Percentiles rank a stretch among this genome's conserved stretches.
These are phyloP conservation scores for Colletotrichum gigasporum DNA, from an alignment of 2,329 filamentous ascomycete species.

Conservation along the genomic window DNA sequence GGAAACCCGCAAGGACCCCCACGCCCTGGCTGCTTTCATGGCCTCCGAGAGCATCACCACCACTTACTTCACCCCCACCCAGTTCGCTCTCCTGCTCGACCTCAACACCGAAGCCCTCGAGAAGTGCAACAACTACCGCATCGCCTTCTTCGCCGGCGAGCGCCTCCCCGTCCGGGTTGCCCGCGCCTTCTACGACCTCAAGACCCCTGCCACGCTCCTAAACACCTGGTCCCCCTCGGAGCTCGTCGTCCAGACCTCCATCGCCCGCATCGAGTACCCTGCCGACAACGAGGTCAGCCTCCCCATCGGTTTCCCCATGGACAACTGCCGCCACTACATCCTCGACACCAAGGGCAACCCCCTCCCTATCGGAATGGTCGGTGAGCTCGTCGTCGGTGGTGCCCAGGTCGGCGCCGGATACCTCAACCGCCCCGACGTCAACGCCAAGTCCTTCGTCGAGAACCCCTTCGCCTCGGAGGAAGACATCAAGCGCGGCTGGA, in stretches of 20 bases:
- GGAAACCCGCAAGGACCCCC: conserved; percentile 37
- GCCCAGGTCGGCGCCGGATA: too few species aligned
- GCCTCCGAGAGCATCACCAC: conserved; percentile 32
- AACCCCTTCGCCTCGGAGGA: conserved; percentile 37
- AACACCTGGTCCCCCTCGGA: too few species aligned
- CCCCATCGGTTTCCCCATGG: conserved; percentile 37
- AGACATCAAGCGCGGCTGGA: conserved; percentile 35
- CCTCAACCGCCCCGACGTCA: too few species aligned
- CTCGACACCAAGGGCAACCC: conserved; percentile 42
- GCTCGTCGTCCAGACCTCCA: conserved; percentile 36
- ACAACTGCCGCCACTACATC: conserved; percentile 49
- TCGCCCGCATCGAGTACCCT: conserved; percentile 32
- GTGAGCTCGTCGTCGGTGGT: conserved; percentile 53
- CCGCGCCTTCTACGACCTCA: conserved; percentile 36
- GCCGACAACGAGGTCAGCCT: conserved; percentile 31
- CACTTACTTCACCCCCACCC: too few species aligned
- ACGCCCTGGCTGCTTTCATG: conserved; percentile 37
- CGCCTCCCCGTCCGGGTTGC: conserved; percentile 35
- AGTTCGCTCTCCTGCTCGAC: conserved; percentile 36
- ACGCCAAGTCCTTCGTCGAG: too few species aligned
- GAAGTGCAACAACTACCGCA: conserved; percentile 34
- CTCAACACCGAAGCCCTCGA: conserved; percentile 33
- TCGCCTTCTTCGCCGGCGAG: conserved; percentile 37
- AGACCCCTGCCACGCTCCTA: conserved; percentile 35
- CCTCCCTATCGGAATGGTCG: conserved; percentile 46